A percentile compares a stretch with the other conserved stretches of the same genome.
phyloP scores from a whole-genome alignment of 805 yeast species.

The Monosporozyma unispora region DNA sequence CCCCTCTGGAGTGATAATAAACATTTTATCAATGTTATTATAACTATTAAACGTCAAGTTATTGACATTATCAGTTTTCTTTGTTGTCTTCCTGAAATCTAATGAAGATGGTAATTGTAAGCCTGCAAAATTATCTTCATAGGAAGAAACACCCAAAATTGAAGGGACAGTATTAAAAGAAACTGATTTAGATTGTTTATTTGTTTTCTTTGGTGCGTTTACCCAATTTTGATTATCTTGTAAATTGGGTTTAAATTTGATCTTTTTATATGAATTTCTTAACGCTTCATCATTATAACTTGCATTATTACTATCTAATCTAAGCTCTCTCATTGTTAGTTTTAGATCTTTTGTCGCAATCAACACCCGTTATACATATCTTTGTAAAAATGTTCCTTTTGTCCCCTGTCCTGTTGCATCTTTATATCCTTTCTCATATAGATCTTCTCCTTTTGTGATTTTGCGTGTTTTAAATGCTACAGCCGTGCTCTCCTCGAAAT shows the following conservation, averaged over 20 bases:
- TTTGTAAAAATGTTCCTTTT: no score
- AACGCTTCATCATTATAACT: constrained; percentile 8
- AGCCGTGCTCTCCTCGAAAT: not conserved
- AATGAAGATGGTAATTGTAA: constrained; percentile 11
- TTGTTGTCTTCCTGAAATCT: not conserved
- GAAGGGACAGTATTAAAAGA: constrained; percentile 31
- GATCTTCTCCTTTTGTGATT: no score
- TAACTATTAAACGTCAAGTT: not conserved
- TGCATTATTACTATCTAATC: not conserved
- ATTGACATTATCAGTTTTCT: not conserved
- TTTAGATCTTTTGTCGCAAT: no score
- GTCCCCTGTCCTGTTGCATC: no score
- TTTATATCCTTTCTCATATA: no score
- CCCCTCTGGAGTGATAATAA: constrained; percentile 19
- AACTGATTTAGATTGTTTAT: constrained; percentile 8
- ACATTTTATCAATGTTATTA: constrained; percentile 7
- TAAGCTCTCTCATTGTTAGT: not conserved
- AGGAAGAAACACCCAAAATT: constrained; percentile 11
- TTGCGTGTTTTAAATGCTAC: no score
- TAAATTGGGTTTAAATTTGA: constrained; percentile 8
- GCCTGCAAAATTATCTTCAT: constrained; percentile 16
- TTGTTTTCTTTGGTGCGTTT: no score
- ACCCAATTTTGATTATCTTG: no score
- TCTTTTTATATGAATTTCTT: constrained; percentile 12
- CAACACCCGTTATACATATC: no score